These are phyloP conservation scores for Tolypocladium nubicola DNA, from an alignment of 2,329 filamentous ascomycete genomes.

Conservation along the genomic window DNA sequence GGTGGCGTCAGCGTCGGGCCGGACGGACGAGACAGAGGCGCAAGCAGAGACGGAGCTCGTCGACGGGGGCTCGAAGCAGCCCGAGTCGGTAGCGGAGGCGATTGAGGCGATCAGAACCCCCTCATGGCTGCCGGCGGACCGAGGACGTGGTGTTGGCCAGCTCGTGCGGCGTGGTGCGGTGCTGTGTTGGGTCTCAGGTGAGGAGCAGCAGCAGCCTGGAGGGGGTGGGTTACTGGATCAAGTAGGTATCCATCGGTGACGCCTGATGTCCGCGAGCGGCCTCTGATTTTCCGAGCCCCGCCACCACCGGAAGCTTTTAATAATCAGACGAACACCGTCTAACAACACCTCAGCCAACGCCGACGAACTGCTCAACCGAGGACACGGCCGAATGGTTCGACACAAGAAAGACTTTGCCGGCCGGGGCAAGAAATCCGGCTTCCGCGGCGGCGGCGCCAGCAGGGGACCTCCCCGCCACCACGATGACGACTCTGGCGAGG, in stretches of 20 bases:
- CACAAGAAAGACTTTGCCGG: constrained; percentile 82
- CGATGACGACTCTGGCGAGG: constrained; percentile 20
- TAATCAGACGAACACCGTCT: not conserved
- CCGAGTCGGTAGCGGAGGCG: not conserved
- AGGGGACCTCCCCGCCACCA: constrained; percentile 35
- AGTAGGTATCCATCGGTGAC: not conserved
- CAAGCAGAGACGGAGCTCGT: not conserved
- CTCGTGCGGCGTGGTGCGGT: not conserved
- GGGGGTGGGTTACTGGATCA: not conserved
- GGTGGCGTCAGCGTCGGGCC: not conserved
- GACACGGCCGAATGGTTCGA: constrained; percentile 58
- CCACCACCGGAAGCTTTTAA: not conserved
- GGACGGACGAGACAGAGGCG: not conserved
- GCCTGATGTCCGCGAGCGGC: not conserved
- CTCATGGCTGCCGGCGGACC: constrained; percentile 3
- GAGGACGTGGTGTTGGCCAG: not conserved
- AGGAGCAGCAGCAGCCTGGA: not conserved
- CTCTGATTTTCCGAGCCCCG: not conserved
- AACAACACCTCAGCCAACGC: not conserved
- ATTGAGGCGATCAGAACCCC: not conserved
- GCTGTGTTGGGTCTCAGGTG: not conserved
- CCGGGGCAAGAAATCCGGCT: constrained; percentile 62
- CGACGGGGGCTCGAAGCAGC: not conserved
- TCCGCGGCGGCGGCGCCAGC: constrained; percentile 43
- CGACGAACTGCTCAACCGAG: not conserved